These are phyloP conservation scores for Silene uniflora DNA, from an alignment of 148 eudicot species.

Conservation along the genomic window DNA sequence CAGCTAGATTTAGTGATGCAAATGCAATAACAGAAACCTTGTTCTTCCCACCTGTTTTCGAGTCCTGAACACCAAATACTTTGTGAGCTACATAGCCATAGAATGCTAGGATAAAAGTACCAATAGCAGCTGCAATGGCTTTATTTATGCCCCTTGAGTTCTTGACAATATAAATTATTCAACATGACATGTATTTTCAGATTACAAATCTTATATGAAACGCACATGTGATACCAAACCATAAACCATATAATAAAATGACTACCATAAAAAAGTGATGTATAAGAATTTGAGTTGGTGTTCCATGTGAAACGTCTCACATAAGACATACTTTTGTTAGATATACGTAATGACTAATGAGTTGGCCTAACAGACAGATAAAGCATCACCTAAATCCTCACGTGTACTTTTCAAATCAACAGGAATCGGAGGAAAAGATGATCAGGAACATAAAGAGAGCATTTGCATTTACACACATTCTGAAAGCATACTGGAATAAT, in stretches of 20 bases:
- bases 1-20: conserved; percentile 76
- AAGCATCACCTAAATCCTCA: not conserved
- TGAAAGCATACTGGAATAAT: not conserved
- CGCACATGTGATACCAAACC: not conserved
- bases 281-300: not conserved
- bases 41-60: conserved; percentile 55
- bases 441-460: not conserved
- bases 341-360: not conserved
- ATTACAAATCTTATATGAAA: not conserved
- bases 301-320: not conserved
- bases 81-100: not conserved
- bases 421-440: not conserved
- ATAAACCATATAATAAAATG: not conserved
- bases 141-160: not conserved
- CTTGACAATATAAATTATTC: not conserved
- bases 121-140: not conserved
- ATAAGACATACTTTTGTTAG: not conserved
- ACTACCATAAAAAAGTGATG: not conserved
- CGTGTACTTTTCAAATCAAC: not conserved
- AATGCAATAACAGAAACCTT: conserved; percentile 51
- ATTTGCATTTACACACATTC: not conserved
- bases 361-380: not conserved
- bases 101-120: not conserved
- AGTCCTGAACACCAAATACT: conserved; percentile 38
- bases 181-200: not conserved